Percentiles rank a stretch among this genome's conserved stretches.
These are phyloP conservation scores for Exophiala bonariae DNA, from an alignment of 2,329 filamentous ascomycete species.

Conservation along the genomic window DNA sequence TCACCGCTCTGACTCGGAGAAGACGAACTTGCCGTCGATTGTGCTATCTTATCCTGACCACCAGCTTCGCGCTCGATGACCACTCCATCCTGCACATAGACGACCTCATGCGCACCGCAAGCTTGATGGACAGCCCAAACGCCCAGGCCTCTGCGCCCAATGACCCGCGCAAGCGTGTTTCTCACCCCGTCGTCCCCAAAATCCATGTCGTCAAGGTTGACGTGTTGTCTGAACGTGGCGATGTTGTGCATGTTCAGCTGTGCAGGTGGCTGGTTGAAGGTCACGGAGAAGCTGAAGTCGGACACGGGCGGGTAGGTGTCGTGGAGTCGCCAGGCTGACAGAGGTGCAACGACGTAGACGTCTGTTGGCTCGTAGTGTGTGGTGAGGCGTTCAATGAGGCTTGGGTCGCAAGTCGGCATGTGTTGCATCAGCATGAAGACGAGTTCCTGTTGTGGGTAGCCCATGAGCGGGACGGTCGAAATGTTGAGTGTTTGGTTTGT, in stretches of 20 bases:
- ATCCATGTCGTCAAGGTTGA: conserved; percentile 55
- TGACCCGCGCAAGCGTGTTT: conserved; percentile 45
- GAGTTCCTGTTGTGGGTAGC: conserved; percentile 43
- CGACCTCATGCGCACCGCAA: conserved; percentile 22
- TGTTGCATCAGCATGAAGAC: conserved; percentile 38
- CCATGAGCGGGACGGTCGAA: conserved; percentile 50
- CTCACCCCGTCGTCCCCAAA: conserved; percentile 49
- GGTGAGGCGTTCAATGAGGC: conserved; percentile 20
- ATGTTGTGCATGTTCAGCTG: conserved; percentile 30
- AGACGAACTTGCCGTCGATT: too few relatives aligned
- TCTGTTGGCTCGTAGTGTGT: conserved; percentile 27
- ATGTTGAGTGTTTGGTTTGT: conserved; percentile 33
- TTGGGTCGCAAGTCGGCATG: conserved; percentile 29
- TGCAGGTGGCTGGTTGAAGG: conserved; percentile 19
- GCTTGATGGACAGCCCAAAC: conserved; percentile 46
- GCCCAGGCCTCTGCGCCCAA: conserved; percentile 50
- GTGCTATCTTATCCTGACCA: too few relatives aligned
- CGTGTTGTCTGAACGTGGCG: conserved; percentile 46
- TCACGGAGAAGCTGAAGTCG: conserved; percentile 25
- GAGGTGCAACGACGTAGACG: conserved; percentile 47
- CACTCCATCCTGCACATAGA: conserved; percentile 11
- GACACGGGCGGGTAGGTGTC: conserved; percentile 17
- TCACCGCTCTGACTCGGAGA: too few relatives aligned
- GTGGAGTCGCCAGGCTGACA: conserved; percentile 35
- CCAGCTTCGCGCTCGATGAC: too few relatives aligned